Conservation (phyloP, 2,329 filamentous ascomycete species). For the Xylaria sp. region DNA sequence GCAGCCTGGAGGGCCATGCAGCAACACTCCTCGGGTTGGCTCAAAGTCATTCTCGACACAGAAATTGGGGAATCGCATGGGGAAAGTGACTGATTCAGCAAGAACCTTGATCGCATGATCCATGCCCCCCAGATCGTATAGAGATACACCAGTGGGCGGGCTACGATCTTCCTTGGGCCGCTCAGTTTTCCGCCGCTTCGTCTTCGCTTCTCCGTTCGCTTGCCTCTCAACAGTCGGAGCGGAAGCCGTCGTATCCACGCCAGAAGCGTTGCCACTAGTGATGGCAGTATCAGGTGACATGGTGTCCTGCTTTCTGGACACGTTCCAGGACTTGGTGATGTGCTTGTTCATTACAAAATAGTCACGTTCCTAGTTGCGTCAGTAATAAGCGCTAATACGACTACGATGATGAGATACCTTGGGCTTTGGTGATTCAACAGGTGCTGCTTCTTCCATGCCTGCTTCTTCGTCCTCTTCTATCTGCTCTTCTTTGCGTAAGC, state of each 20-base stretch:
- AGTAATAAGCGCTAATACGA: background rate
- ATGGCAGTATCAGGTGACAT: conserved; percentile 24
- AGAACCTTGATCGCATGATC: conserved; percentile 71
- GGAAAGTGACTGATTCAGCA: conserved; percentile 71
- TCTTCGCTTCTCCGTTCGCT: conserved; percentile 65
- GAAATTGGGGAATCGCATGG: conserved; percentile 68
- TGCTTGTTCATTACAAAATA: conserved; percentile 45
- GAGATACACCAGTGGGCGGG: conserved; percentile 67
- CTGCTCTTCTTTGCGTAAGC: conserved; percentile 68
- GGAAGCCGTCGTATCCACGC: conserved; percentile 33
- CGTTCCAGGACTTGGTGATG: conserved; percentile 45
- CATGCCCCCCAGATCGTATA: conserved; percentile 77
- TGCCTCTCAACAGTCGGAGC: conserved; percentile 50
- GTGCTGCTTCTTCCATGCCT: conserved; percentile 31
- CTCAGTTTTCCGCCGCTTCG: conserved; percentile 65
- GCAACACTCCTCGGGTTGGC: conserved; percentile 72
- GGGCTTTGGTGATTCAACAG: conserved; percentile 29
- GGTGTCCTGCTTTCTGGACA: conserved; percentile 28
- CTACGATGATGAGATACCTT: conserved; percentile 24
- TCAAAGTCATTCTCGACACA: conserved; percentile 69
- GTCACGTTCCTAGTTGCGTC: conserved; percentile 31
- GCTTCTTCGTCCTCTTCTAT: conserved; percentile 49
- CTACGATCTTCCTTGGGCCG: conserved; percentile 59
- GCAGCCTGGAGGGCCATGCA: conserved; percentile 83
- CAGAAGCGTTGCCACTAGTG: conserved; percentile 23